Evolutionary conservation across 371 early-diverging fungal species (phyloP), one percentile per base, ranked within the genome.

Genomic region (Mortierella sp.): DNA sequence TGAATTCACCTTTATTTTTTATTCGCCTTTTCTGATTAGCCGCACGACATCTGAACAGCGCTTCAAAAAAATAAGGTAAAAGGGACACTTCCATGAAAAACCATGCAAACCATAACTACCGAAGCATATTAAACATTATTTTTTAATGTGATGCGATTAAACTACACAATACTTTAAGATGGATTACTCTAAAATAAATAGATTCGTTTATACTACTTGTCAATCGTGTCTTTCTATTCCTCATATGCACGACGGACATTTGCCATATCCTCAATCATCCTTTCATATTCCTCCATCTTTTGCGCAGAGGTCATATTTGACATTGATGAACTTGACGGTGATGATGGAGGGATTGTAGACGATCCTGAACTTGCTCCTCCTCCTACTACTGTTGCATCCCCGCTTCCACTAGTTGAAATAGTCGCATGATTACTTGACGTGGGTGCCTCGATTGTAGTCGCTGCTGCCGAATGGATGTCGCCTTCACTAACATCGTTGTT

Each of bases 261-360:
- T 32, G 69, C 70, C 78, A 78, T 78, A 24, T 78, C 73, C 35
- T 68, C 73, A 43, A 78, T 73, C 78, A 78, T 73, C 49, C 60
- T 64, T 47, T 78, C 78, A 26, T 78, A 78, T 52, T 78, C 78
- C 59, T 78, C 73, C 66, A 78, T 14, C 49, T 73, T 73, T 39
- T 78, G 78, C 16, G 78, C 78, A 9, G 68, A 66, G 1, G 62
- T 66, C 68, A 70, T 37, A n/a, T 30, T 51, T 43, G 62, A 57
- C 14, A 59, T n/a, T 5, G 39, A 5, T 18, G 62, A 57, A 5
- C 51, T n/a, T 5, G 26, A 12, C 5, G 54, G 28, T 10, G 52
- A 14, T 10, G 52, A 32, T 28, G 43, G 18, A 18, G 18, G 63
- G 5, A 57, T 5, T 30, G 57, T 24, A 3, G 40, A 14, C 35